Percentiles rank a stretch among this genome's conserved stretches.
Evolutionary conservation across 2,329 filamentous ascomycete species (phyloP).

Genomic region (Colletotrichum horii): DNA sequence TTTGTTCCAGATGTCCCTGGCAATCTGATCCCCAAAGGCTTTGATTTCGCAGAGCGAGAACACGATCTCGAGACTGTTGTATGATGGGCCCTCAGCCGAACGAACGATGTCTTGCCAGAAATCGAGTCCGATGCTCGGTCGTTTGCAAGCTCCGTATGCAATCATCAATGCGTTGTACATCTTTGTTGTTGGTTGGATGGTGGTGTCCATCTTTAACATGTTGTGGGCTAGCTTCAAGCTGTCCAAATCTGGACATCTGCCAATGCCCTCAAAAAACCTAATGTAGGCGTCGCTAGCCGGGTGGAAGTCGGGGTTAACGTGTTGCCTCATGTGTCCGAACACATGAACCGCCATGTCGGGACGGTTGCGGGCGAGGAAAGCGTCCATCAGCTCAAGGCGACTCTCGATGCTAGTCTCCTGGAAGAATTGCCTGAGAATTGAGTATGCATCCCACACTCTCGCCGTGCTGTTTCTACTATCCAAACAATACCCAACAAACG

Average conservation of each 20-base stretch:
- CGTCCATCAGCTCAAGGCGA: constrained; percentile 77
- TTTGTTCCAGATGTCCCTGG: constrained; percentile 73
- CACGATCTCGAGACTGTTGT: constrained; percentile 79
- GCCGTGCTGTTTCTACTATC: constrained; percentile 67
- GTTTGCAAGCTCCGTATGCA: constrained; percentile 75
- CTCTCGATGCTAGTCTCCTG: constrained; percentile 68
- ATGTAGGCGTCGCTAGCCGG: constrained; percentile 80
- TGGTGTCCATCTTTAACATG: constrained; percentile 91
- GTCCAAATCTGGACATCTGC: constrained; percentile 49
- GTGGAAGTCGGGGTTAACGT: constrained; percentile 64
- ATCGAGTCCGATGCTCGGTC: constrained; percentile 70
- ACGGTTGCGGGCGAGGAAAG: constrained; percentile 78
- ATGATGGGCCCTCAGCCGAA: constrained; percentile 84
- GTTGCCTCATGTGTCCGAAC: constrained; percentile 93
- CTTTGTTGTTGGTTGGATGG: constrained; percentile 75
- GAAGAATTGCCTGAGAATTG: constrained; percentile 70
- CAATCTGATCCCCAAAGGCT: constrained; percentile 61
- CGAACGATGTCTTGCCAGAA: constrained; percentile 87
- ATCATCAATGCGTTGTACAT: constrained; percentile 88
- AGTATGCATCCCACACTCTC: constrained; percentile 68
- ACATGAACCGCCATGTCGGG: constrained; percentile 86
- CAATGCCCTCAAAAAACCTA: constrained; percentile 77
- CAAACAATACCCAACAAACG: constrained; percentile 71
- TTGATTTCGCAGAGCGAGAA: constrained; percentile 77
- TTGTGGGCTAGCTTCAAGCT: constrained; percentile 82